Percentiles rank a stretch among this genome's conserved stretches.
Evolutionary conservation across 257 asterid genomes (phyloP).

Genomic region (Rehmannia glutinosa): DNA sequence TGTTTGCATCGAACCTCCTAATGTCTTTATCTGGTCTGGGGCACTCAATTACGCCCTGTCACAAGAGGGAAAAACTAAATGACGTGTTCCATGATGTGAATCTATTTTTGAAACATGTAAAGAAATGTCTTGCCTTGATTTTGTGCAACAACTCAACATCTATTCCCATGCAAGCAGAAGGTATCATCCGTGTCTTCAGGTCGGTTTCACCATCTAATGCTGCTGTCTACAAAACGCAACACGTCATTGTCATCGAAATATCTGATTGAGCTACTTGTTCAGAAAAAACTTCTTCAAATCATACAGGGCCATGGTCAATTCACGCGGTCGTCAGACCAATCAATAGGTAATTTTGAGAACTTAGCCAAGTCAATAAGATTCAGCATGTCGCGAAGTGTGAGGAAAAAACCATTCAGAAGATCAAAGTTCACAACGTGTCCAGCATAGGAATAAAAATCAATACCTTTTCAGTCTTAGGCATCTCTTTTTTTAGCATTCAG

Average conservation of each 20-base stretch:
- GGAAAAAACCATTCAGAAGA: neutral
- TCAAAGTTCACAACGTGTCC: neutral
- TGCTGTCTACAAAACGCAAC: slow-evolving; percentile 58
- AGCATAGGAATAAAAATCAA: slow-evolving; percentile 3
- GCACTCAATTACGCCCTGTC: slow-evolving; percentile 96
- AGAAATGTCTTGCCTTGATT: slow-evolving; percentile 61
- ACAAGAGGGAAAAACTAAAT: slow-evolving; percentile 18
- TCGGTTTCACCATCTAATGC: slow-evolving; percentile 99
- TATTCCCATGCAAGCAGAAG: slow-evolving; percentile 96
- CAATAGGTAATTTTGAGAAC: neutral
- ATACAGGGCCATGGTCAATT: neutral
- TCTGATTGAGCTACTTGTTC: slow-evolving; percentile 2
- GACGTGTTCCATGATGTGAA: slow-evolving; percentile 1
- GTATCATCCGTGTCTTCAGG: slow-evolving; percentile 86
- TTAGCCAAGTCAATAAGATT: neutral
- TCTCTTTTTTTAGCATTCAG: neutral
- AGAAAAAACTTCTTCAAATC: neutral
- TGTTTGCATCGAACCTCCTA: slow-evolving; percentile 92
- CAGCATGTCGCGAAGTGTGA: neutral
- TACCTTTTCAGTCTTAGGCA: slow-evolving; percentile 6
- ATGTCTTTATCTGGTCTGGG: slow-evolving; percentile 93
- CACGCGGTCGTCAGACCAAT: slow-evolving; percentile 1
- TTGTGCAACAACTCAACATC: slow-evolving; percentile 86
- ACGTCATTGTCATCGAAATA: slow-evolving; percentile 10
- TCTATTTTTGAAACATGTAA: neutral